A percentile compares a stretch with the other conserved stretches of the same genome.
Evolutionary conservation across 257 asterid genomes (phyloP).

Genomic region (Salvia splendens): DNA sequence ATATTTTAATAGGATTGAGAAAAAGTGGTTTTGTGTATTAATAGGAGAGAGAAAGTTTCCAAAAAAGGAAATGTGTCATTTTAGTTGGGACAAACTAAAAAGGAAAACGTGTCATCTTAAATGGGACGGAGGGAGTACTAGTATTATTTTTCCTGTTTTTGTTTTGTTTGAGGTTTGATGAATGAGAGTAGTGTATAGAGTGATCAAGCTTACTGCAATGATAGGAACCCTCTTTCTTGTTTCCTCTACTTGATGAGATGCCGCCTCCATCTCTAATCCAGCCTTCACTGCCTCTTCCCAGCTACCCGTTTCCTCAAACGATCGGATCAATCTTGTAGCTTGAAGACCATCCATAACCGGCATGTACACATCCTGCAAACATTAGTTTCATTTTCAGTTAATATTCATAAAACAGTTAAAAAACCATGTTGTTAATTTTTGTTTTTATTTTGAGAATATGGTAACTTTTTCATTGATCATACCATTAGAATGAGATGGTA

Average conservation of each 20-base stretch:
- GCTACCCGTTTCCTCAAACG: slow-evolving; percentile 78
- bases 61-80: too few relatives aligned
- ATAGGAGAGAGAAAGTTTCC: too few relatives aligned
- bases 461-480: slow-evolving; percentile 25
- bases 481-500: slow-evolving; percentile 84
- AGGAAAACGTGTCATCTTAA: too few relatives aligned
- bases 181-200: too few relatives aligned
- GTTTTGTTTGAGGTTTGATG: too few relatives aligned
- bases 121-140: too few relatives aligned
- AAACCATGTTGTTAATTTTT: too few relatives aligned
- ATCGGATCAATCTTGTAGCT: slow-evolving; percentile 79
- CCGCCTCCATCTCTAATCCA: slow-evolving; percentile 55
- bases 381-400: background rate
- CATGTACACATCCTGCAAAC: slow-evolving; percentile 83
- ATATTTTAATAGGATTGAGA: too few relatives aligned
- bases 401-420: background rate
- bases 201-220: slow-evolving; percentile 60
- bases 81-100: too few relatives aligned
- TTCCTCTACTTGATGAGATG: slow-evolving; percentile 33
- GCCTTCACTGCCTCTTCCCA: slow-evolving; percentile 81
- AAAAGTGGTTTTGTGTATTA: too few relatives aligned
- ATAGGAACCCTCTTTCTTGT: slow-evolving; percentile 60
- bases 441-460: background rate
- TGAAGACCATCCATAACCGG: slow-evolving; percentile 92
- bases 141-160: too few relatives aligned